Base-by-base conservation (phyloP, 176 grass and related monocot species). In the Aegilops speltoides region DNA sequence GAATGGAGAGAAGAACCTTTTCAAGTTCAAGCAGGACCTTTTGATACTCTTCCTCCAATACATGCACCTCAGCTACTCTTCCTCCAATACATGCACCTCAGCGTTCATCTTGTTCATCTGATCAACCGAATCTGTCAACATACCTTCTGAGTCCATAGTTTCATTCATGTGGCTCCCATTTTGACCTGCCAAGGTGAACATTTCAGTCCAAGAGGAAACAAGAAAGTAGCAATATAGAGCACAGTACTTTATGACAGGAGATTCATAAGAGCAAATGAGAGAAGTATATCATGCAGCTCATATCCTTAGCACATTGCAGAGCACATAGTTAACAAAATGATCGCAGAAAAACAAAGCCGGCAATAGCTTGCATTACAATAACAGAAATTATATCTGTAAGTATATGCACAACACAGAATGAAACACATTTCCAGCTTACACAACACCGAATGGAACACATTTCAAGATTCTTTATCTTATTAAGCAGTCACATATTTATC, bases 1-100 rank as follows among this genome's bases (percentile, higher is more conserved):
- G 54, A 78, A 50, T 28, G 25, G 20, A 85, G 14, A 74, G 65
- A 38, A 52, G 2, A 13, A 97, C 92, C 79, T 92, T 52, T 31
- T 88, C 78, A 89, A 79, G 75, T 33, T 76, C 37, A 68, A 87
- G 84, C 64, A 89, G 68, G 45, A 88, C 86, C 6, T 91, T 94
- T 67, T 93, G 59, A 25, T 93, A 97, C 56, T 89, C 95, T 79
- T 17, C 78, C 69, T 97, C 88, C 78, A 97, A 40, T 28, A 79
- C 36, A 20, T 82, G 82, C 78, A 94, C 48, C 88, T 94, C 85
- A 77, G 73, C 60, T 93, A 97, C 56, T 89, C 95, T 79, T 17
- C 78, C 69, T 97, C 88, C 78, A 97, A 40, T 28, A 79, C 36
- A 20, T 82, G 82, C 78, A 94, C 48, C 88, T 94, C 85, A 77